These are phyloP conservation scores for Euphorbia corollata DNA, from an alignment of 441 rosid species.

Conservation along the genomic window DNA sequence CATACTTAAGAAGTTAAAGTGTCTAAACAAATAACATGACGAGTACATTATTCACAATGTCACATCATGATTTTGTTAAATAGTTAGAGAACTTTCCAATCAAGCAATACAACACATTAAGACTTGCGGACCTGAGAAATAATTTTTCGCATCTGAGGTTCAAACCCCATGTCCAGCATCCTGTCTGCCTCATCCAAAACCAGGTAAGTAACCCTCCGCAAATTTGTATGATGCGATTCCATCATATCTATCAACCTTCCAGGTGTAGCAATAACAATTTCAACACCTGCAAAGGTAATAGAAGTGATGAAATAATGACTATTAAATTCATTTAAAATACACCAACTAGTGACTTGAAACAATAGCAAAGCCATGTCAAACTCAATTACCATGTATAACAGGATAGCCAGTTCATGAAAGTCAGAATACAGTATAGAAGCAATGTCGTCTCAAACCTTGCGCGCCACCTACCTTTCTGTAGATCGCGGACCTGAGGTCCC, in stretches of 20 bases:
- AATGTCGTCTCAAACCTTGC: constrained; percentile 32
- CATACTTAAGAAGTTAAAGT: background rate
- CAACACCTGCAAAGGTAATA: constrained; percentile 51
- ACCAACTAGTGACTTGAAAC: constrained; percentile 8
- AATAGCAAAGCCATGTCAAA: constrained; percentile 21
- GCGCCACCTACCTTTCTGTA: constrained; percentile 76
- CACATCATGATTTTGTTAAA: background rate
- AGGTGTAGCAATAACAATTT: constrained; percentile 93
- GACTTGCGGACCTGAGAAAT: constrained; percentile 56
- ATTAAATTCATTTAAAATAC: background rate
- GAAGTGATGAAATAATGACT: background rate
- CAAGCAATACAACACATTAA: background rate
- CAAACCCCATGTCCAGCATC: constrained; percentile 98
- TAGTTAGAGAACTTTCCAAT: background rate
- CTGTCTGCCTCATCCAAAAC: constrained; percentile 96
- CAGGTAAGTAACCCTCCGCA: constrained; percentile 88
- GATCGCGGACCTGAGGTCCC: constrained; percentile 99
- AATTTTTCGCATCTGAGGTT: constrained; percentile 86
- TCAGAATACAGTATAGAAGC: constrained; percentile 28
- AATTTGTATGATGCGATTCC: constrained; percentile 84
- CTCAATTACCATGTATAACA: constrained; percentile 23
- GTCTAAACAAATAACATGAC: background rate
- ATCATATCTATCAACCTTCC: constrained; percentile 96
- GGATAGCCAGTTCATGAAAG: constrained; percentile 31
- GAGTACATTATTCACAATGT: background rate